Conservation (phyloP, 805 yeast species). For the Wickerhamiella musiphila region DNA sequence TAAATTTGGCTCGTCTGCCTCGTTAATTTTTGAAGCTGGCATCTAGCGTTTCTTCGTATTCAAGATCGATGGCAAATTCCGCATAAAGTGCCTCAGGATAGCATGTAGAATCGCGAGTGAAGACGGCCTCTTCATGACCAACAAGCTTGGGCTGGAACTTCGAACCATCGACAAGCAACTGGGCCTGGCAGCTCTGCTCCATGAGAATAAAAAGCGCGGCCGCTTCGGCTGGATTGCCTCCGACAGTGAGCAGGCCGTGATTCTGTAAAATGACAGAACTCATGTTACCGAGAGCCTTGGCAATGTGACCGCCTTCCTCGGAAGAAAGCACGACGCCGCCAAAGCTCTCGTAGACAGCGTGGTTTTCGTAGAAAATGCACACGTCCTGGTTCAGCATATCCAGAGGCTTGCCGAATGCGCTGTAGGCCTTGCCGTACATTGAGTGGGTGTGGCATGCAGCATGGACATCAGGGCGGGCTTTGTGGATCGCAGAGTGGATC, state of each 20-base stretch:
- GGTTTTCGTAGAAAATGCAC: slow-evolving; percentile 47
- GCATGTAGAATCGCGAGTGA: slow-evolving; percentile 39
- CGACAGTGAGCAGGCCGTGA: slow-evolving; percentile 60
- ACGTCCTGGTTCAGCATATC: slow-evolving; percentile 73
- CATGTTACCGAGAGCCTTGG: slow-evolving; percentile 38
- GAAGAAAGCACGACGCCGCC: slow-evolving; percentile 65
- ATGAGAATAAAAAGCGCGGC: slow-evolving; percentile 45
- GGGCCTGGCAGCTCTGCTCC: slow-evolving; percentile 52
- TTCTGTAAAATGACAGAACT: slow-evolving; percentile 46
- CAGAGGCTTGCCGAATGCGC: slow-evolving; percentile 45
- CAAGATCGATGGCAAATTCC: slow-evolving; percentile 29
- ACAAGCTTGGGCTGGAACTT: slow-evolving; percentile 29
- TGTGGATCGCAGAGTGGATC: slow-evolving; percentile 51
- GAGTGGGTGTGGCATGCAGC: slow-evolving; percentile 65
- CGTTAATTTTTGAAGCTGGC: slow-evolving; percentile 9
- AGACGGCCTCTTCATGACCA: slow-evolving; percentile 48
- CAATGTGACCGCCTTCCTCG: slow-evolving; percentile 45
- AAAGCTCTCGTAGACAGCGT: slow-evolving; percentile 47
- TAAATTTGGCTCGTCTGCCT: too few species aligned
- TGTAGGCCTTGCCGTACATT: slow-evolving; percentile 44
- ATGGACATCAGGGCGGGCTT: slow-evolving; percentile 49
- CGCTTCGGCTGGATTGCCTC: slow-evolving; percentile 57
- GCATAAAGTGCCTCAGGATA: slow-evolving; percentile 55
- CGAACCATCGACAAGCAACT: slow-evolving; percentile 43
- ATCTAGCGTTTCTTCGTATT: slow-evolving; percentile 9